Evolutionary conservation across 768 basidiomycete genomes (phyloP), one percentile per base, ranked within the genome.

Genomic region (Russula dissimulans): DNA sequence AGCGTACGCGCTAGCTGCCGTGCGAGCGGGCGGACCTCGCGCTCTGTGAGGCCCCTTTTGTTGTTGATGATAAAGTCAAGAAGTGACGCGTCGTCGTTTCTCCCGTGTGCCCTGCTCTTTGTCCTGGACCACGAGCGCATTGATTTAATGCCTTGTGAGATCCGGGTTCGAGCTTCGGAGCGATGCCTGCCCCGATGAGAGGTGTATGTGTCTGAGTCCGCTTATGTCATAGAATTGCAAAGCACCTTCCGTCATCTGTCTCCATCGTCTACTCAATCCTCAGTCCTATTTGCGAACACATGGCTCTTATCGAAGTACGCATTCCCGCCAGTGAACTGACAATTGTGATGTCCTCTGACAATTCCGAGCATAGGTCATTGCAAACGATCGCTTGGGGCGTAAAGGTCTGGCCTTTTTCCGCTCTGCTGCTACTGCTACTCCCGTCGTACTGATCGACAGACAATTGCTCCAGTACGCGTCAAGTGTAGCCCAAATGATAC

Each of bases 401-500:
- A 95, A 95, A 87, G 92, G 94, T 91, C 18, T 48, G 76, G 64
- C 69, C 39, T 32, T n/a, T 17, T 47, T 15, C 10, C 6, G 22
- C 46, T 36, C n/a, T 17, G 14, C 32, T 5, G 5, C 14, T 3
- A 17, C 39, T 26, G 22, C 22, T 26, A 26, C 22, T 26, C 22
- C 22, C 22, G 22, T 26, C 22, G 22, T 46, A 54, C 43, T 41
- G 22, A 63, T 29, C 51, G 31, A 56, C 51, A 26, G 42, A 43
- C 22, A 9, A 26, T 59, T 36, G 22, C 4, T 53, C 32, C 63
- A 97, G 95, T 97, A 62, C 88, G 91, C 65, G 92, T 97, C 69
- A 97, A 97, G 74, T 97, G 95, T 77, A 87, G 86, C 72, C 83
- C 91, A 5, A 86, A 95, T 14, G 97, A 99, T 71, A 98, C 97